A percentile compares a stretch with the other conserved stretches of the same genome.
These are phyloP conservation scores for Pontederia crassipes DNA, from an alignment of 176 grass and related monocot genomes.

Conservation along the genomic window DNA sequence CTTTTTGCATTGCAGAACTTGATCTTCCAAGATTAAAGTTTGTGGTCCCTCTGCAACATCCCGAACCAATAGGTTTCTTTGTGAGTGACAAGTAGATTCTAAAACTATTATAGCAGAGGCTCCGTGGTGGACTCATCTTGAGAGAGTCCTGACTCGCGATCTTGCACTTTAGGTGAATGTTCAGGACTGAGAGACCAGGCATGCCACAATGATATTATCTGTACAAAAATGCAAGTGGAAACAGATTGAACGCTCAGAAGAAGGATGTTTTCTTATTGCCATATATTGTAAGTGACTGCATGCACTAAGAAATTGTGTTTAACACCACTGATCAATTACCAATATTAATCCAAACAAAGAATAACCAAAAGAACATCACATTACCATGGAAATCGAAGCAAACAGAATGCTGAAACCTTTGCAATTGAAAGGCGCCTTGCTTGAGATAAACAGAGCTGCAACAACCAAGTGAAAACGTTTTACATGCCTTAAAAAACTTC, in stretches of 20 bases:
- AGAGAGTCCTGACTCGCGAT: neutral
- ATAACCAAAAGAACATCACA: neutral
- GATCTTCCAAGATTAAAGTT: too few species aligned
- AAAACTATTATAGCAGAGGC: slow-evolving; percentile 29
- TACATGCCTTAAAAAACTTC: neutral
- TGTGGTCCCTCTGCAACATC: neutral
- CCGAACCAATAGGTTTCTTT: too few species aligned
- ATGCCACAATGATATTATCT: slow-evolving; percentile 50
- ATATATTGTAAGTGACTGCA: neutral
- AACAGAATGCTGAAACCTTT: slow-evolving; percentile 78
- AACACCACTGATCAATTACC: too few species aligned
- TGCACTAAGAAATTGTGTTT: neutral
- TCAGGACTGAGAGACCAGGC: slow-evolving; percentile 46
- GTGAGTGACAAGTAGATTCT: too few species aligned
- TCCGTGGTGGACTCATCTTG: slow-evolving; percentile 25
- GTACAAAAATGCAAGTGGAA: slow-evolving; percentile 3
- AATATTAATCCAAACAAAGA: too few species aligned
- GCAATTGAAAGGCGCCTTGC: slow-evolving; percentile 46
- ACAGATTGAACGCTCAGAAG: neutral
- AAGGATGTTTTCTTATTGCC: neutral
- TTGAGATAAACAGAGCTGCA: slow-evolving; percentile 79
- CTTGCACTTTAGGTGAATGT: slow-evolving; percentile 5
- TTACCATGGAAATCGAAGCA: slow-evolving; percentile 56
- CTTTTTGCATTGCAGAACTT: too few species aligned
- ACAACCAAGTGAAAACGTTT: neutral